Evolutionary conservation across 208 protist species (phyloP), one percentile per base, ranked within the genome.

Genomic region (Trichomonas tenax): DNA sequence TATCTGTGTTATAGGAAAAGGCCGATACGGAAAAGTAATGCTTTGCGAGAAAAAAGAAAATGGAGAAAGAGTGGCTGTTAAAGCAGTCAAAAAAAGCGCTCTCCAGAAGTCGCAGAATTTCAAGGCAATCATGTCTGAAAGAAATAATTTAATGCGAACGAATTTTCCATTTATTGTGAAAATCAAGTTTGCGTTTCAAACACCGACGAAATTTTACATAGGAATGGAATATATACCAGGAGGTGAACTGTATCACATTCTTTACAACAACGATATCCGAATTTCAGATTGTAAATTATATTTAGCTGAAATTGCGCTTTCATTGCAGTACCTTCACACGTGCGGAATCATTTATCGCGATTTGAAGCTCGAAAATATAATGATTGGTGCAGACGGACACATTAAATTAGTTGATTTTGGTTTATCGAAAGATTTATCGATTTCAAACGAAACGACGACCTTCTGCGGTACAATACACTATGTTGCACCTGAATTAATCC

Each of bases 401-500:
- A 46, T 89, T 10, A 89, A 89, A 48, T 46, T 48, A 46, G 17
- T 89, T 44, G 82, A 84, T 40, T 84, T 84, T 40, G 81, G 81
- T 9, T 97, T 97, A 84, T 95, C 96, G 26, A 97, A 97, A 96
- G 40, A 89, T 36, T 41, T 89, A n/a, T 46, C 82, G 40, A 45
- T 97, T 58, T 38, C 49, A 11, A 95, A 95, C n/a, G 97, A 4
- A 11, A 97, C 97, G 31, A 96, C 58, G 36, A 98, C 97, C 23
- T 90, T 97, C n/a, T 97, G 97, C 96, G 97, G 97, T 26, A 97
- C 97, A 40, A 96, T 97, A 34, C 97, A 98, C 31, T 98, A 98
- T 63, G 23, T 98, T 1, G 97, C 97, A 0, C 97, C 97, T n/a
- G 96, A 97, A 82, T 23, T 89, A 8, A 89, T 89, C 40, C 34